A percentile compares a stretch with the other conserved stretches of the same genome.
Conservation (phyloP, 768 basidiomycete species). For the Macrolepiota albuminosa region DNA sequence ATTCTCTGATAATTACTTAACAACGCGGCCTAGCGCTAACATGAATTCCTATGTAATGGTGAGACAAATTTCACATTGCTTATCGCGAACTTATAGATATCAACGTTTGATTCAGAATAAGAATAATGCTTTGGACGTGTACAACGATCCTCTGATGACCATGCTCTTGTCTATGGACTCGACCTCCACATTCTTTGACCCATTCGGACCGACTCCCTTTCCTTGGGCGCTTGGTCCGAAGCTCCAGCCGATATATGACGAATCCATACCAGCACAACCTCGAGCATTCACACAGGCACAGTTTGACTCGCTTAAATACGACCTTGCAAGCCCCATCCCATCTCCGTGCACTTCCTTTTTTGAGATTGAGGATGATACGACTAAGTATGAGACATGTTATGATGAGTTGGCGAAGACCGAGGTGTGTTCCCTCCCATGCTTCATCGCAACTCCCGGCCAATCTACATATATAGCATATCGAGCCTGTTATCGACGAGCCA, state of each 20-base stretch:
- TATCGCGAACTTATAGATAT: not conserved
- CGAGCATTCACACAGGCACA: constrained; percentile 4
- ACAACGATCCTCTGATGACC: constrained; percentile 9
- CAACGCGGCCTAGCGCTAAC: constrained; percentile 12
- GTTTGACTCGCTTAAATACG: constrained; percentile 8
- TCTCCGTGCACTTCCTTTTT: constrained; percentile 12
- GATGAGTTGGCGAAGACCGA: constrained; percentile 11
- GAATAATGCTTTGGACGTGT: constrained; percentile 10
- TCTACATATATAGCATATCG: not conserved
- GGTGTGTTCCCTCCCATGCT: not conserved
- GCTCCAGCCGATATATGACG: constrained; percentile 1
- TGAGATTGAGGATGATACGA: constrained; percentile 13
- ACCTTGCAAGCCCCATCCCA: constrained; percentile 10
- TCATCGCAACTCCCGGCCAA: not conserved
- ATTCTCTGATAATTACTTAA: constrained; percentile 5
- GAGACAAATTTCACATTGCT: not conserved
- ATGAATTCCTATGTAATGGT: constrained; percentile 15
- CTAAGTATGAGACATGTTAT: constrained; percentile 11
- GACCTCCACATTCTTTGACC: constrained; percentile 14
- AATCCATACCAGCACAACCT: not conserved
- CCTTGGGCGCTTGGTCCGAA: constrained; percentile 9
- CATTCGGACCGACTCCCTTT: constrained; percentile 6
- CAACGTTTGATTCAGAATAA: not conserved
- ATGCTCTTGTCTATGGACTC: constrained; percentile 7
- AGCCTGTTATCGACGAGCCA: not conserved